phyloP scores from a whole-genome alignment of 768 basidiomycete species.

The Zangia roseola region DNA sequence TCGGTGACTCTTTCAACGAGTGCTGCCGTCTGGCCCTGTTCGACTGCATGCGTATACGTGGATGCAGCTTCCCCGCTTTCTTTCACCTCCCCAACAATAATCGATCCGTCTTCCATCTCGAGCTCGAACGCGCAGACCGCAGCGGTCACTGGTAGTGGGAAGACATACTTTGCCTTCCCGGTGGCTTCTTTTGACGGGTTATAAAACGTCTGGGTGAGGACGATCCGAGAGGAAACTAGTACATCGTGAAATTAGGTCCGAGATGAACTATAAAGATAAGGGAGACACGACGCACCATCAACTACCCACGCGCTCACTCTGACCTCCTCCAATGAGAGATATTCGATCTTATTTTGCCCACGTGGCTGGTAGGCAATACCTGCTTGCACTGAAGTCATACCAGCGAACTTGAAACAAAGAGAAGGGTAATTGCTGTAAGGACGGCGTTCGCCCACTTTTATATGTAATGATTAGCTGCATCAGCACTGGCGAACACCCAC shows the following conservation, averaged over 20 bases:
- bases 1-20: constrained; percentile 50
- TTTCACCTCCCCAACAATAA: constrained; percentile 45
- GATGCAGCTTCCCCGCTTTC: constrained; percentile 44
- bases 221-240: constrained; percentile 48
- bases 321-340: constrained; percentile 44
- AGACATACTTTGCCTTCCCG: constrained; percentile 50
- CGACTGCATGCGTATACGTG: constrained; percentile 41
- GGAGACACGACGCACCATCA: constrained; percentile 34
- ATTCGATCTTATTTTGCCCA: constrained; percentile 20
- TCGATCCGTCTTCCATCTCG: constrained; percentile 41
- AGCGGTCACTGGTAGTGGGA: constrained; percentile 55
- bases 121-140: constrained; percentile 57
- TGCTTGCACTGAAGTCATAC: constrained; percentile 15
- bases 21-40: constrained; percentile 41
- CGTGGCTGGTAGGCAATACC: constrained; percentile 35
- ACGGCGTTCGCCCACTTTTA: constrained; percentile 4
- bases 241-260: neutral
- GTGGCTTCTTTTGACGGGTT: constrained; percentile 41
- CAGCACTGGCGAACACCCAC: neutral
- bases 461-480: constrained; percentile 10
- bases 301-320: constrained; percentile 40
- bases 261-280: constrained; percentile 6
- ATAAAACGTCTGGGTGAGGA: constrained; percentile 39
- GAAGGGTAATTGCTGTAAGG: constrained; percentile 3
- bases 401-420: neutral